Conservation (phyloP, 352 stramenopile genomes). For the Globisporangium paroecandrum region DNA sequence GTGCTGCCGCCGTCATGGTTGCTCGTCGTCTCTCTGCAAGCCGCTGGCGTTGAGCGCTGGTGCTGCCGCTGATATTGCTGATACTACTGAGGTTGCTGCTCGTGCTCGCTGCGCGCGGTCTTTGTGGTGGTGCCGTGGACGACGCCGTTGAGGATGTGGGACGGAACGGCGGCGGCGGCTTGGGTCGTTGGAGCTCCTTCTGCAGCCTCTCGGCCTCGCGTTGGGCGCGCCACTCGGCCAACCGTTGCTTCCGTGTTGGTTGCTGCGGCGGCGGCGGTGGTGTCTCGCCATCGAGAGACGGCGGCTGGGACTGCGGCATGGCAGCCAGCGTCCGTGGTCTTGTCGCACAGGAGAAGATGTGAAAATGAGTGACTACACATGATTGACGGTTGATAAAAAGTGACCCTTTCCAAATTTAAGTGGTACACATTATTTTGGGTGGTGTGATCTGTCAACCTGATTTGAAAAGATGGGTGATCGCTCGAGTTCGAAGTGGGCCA, state of each 20-base stretch:
- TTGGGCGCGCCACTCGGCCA: constrained; percentile 24
- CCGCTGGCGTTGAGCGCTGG: not conserved
- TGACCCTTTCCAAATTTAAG: constrained; percentile 7
- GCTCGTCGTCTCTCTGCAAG: constrained; percentile 2
- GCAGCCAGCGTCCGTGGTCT: not conserved
- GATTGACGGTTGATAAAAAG: constrained; percentile 2
- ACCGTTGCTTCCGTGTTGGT: constrained; percentile 27
- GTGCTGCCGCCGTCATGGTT: not conserved
- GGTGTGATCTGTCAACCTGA: not conserved
- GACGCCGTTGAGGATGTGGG: constrained; percentile 3
- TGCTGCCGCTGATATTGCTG: not conserved
- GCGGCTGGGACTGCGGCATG: constrained; percentile 13
- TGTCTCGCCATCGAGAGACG: constrained; percentile 1
- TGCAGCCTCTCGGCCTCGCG: constrained; percentile 1
- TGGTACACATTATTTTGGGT: not conserved
- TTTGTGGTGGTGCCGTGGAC: not conserved
- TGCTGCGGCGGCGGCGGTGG: not conserved
- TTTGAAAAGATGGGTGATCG: not conserved
- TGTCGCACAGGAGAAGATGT: not conserved
- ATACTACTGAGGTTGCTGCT: not conserved
- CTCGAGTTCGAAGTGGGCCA: not conserved
- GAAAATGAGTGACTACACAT: not conserved
- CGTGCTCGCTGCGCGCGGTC: constrained; percentile 9
- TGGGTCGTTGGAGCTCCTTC: constrained; percentile 7
- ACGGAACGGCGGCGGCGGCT: constrained; percentile 11